Conservation (phyloP, 352 stramenopile genomes). For the Globisporangium carolinianum region DNA sequence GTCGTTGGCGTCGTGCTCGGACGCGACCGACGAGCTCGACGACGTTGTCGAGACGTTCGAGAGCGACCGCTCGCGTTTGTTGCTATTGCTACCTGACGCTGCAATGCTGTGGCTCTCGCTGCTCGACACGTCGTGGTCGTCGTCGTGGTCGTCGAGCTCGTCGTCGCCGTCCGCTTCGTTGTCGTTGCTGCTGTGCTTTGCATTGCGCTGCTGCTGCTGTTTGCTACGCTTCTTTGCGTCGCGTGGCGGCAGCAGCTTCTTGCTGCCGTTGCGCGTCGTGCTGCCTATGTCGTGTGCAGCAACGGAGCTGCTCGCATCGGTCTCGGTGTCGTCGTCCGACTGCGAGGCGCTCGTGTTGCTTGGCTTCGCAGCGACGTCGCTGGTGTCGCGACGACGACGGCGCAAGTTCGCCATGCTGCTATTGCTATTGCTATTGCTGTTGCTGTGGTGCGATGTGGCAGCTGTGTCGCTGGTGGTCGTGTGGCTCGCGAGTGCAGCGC, state of each 20-base stretch:
- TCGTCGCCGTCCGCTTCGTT: slow-evolving; percentile 23
- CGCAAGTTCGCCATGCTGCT: slow-evolving; percentile 13
- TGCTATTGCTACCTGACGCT: background rate
- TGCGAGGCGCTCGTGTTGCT: slow-evolving; percentile 20
- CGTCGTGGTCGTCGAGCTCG: slow-evolving; percentile 19
- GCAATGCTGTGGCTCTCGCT: slow-evolving; percentile 10
- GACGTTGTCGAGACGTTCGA: slow-evolving; percentile 65
- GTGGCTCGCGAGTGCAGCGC: slow-evolving; percentile 7
- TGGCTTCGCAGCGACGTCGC: slow-evolving; percentile 23
- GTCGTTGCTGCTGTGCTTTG: slow-evolving; percentile 8
- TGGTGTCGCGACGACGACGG: slow-evolving; percentile 10
- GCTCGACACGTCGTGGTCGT: slow-evolving; percentile 14
- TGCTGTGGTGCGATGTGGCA: slow-evolving; percentile 20
- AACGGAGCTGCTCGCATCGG: slow-evolving; percentile 39
- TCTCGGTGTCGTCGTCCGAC: slow-evolving; percentile 55
- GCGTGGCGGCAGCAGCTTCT: slow-evolving; percentile 10
- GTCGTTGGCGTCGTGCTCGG: slow-evolving; percentile 14
- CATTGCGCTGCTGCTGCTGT: background rate
- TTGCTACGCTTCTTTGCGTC: slow-evolving; percentile 19
- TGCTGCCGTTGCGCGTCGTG: slow-evolving; percentile 14
- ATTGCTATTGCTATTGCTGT: background rate
- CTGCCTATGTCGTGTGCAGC: slow-evolving; percentile 16
- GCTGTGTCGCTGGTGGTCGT: slow-evolving; percentile 9
- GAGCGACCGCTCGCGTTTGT: slow-evolving; percentile 47
- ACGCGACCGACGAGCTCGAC: slow-evolving; percentile 42